Evolutionary conservation across 345 rosid genomes (phyloP).

Genomic region (Hibiscus mutabilis): DNA sequence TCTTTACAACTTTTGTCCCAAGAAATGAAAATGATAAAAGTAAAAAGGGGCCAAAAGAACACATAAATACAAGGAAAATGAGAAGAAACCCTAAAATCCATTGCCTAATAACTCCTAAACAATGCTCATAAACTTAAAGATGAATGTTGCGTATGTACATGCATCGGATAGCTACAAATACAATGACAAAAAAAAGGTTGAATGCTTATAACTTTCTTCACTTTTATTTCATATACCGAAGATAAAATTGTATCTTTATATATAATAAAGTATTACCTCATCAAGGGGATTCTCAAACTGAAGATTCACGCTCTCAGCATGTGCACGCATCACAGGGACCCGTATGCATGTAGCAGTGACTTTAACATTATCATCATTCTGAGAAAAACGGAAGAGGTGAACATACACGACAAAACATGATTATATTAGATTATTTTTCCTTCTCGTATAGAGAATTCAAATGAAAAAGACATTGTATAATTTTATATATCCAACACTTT

Average conservation of each 20-base stretch:
- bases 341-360: constrained; percentile 96
- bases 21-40: too few relatives aligned
- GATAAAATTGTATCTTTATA: not conserved
- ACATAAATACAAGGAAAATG: too few relatives aligned
- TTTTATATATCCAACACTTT: not conserved
- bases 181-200: not conserved
- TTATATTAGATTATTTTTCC: not conserved
- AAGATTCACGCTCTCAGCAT: constrained; percentile 94
- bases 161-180: not conserved
- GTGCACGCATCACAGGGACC: constrained; percentile 99
- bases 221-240: not conserved
- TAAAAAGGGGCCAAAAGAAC: too few relatives aligned
- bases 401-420: not conserved
- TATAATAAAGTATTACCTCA: constrained; percentile 47
- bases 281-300: constrained; percentile 90
- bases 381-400: constrained; percentile 11
- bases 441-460: not conserved
- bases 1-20: too few relatives aligned
- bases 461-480: not conserved
- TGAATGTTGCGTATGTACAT: not conserved
- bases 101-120: not conserved
- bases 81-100: too few relatives aligned
- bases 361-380: constrained; percentile 73
- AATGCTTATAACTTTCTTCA: not conserved
- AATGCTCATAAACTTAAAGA: not conserved